Percentiles rank a stretch among this genome's conserved stretches.
Conservation (phyloP, 169 alveolate species). For the Cyclospora cayetanensis region DNA sequence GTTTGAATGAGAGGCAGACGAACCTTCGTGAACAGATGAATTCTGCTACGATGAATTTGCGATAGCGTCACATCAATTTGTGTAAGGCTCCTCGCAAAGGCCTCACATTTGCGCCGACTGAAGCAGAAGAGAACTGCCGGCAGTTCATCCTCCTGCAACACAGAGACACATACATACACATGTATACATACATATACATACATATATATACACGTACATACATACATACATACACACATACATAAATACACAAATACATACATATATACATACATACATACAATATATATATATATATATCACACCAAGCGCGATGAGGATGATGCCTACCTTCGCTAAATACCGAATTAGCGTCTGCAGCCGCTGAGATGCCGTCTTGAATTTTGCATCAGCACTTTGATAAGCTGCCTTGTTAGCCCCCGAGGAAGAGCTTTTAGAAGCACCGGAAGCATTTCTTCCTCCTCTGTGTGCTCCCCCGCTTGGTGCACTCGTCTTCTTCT, state of each 20-base stretch:
- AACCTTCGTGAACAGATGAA: slow-evolving; percentile 77
- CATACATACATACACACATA: neutral
- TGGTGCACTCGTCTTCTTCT: neutral
- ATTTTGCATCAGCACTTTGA: slow-evolving; percentile 28
- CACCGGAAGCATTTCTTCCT: no score
- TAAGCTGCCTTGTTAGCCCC: neutral
- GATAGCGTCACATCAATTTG: slow-evolving; percentile 22
- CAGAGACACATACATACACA: no score
- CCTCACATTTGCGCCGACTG: slow-evolving; percentile 59
- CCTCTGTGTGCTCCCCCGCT: neutral
- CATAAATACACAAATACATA: no score
- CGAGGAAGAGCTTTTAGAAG: no score
- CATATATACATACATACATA: no score
- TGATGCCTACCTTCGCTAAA: slow-evolving; percentile 16
- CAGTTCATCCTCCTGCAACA: slow-evolving; percentile 72
- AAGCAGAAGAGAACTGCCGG: slow-evolving; percentile 73
- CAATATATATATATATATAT: no score
- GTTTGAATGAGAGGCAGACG: slow-evolving; percentile 64
- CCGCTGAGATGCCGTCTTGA: slow-evolving; percentile 33
- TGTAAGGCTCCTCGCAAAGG: no score
- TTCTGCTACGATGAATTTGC: slow-evolving; percentile 48
- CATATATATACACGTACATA: neutral
- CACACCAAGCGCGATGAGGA: no score
- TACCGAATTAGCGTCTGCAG: slow-evolving; percentile 14
- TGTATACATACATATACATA: neutral